Conservation (phyloP, 2,329 filamentous ascomycete species). For the Drechslerella dactyloides region DNA sequence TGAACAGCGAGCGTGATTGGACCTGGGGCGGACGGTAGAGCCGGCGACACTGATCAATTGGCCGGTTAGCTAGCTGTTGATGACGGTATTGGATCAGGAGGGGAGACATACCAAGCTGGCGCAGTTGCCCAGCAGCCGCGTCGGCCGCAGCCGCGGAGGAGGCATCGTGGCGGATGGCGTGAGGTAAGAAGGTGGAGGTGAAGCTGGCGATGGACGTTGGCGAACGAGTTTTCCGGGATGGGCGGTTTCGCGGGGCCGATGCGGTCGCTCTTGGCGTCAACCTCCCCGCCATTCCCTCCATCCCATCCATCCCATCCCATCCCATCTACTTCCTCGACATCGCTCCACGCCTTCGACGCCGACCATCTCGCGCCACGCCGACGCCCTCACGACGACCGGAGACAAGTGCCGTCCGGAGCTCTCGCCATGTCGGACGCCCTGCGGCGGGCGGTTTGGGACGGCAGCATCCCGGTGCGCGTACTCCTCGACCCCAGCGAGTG, state of each 20-base stretch:
- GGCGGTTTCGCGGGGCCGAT: slow-evolving; percentile 2
- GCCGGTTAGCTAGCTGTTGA: not conserved
- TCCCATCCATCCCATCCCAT: not conserved
- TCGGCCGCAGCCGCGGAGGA: slow-evolving; percentile 43
- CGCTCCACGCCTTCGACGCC: not conserved
- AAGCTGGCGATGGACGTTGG: slow-evolving; percentile 10
- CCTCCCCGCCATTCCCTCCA: not conserved
- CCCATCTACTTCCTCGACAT: not conserved
- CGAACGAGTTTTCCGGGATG: slow-evolving; percentile 4
- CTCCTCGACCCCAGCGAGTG: slow-evolving; percentile 54
- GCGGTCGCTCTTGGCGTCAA: not conserved
- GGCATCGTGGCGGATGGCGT: slow-evolving; percentile 17
- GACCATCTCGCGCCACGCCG: not conserved
- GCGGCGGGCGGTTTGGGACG: slow-evolving; percentile 54
- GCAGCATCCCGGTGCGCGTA: slow-evolving; percentile 54
- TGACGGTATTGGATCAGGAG: too few relatives aligned
- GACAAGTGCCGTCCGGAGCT: not conserved
- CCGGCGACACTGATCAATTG: slow-evolving; percentile 5
- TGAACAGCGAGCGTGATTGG: slow-evolving; percentile 17
- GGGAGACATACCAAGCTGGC: slow-evolving; percentile 23
- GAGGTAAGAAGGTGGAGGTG: slow-evolving; percentile 7
- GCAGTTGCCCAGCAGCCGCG: slow-evolving; percentile 26
- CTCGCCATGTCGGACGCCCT: slow-evolving; percentile 36
- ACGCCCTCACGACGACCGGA: not conserved
- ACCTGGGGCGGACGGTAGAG: slow-evolving; percentile 1